phyloP scores from a whole-genome alignment of 1,139 yeast species.

The Suzukiozyma palmioleophila region DNA sequence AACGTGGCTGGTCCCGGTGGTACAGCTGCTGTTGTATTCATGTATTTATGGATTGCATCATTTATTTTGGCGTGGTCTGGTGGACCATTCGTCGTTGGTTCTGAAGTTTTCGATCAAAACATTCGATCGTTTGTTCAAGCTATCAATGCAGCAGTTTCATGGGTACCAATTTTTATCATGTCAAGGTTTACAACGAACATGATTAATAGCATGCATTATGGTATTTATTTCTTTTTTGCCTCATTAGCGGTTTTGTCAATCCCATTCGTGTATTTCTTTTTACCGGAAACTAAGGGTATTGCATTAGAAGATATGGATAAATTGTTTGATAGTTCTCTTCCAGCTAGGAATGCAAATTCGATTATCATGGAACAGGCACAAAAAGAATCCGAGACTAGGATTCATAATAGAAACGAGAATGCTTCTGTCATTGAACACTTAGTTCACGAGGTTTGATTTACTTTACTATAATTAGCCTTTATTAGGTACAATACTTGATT shows the following conservation, averaged over 20 bases:
- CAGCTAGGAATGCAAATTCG: slow-evolving; percentile 27
- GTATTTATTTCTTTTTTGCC: slow-evolving; percentile 41
- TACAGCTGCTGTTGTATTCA: slow-evolving; percentile 39
- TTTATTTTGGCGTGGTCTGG: slow-evolving; percentile 44
- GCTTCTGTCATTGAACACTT: slow-evolving; percentile 1
- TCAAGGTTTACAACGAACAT: slow-evolving; percentile 33
- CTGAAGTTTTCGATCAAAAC: slow-evolving; percentile 40
- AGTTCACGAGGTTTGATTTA: slow-evolving; percentile 8
- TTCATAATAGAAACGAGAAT: slow-evolving; percentile 10
- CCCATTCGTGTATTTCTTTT: slow-evolving; percentile 33
- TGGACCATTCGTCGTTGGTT: slow-evolving; percentile 41
- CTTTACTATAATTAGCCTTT: neutral
- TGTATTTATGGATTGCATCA: slow-evolving; percentile 43
- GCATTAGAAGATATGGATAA: slow-evolving; percentile 44
- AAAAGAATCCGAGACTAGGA: slow-evolving; percentile 15
- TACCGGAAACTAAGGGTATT: slow-evolving; percentile 40
- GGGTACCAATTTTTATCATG: slow-evolving; percentile 43
- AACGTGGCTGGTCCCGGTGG: slow-evolving; percentile 39
- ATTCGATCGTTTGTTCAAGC: slow-evolving; percentile 42
- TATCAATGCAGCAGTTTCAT: slow-evolving; percentile 39
- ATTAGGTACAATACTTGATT: neutral
- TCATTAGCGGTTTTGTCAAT: slow-evolving; percentile 26
- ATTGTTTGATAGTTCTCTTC: slow-evolving; percentile 25
- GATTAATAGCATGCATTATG: slow-evolving; percentile 37
- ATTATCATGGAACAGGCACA: slow-evolving; percentile 19